A percentile compares a stretch with the other conserved stretches of the same genome.
These are phyloP conservation scores for Hemileccinum hortonii DNA, from an alignment of 1,284 basidiomycete genomes.

Conservation along the genomic window DNA sequence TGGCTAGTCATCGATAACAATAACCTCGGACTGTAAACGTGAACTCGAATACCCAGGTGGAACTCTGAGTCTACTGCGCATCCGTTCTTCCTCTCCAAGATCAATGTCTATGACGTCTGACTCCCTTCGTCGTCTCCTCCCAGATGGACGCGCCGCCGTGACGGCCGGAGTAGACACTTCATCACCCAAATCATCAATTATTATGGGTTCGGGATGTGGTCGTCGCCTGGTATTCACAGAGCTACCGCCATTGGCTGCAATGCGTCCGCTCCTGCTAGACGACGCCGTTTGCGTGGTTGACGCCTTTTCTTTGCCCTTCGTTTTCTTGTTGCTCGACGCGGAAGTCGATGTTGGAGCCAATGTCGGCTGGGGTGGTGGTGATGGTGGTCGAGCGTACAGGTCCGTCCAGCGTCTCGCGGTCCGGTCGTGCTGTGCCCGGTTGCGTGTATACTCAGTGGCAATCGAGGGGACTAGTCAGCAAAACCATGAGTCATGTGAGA, in stretches of 20 bases:
- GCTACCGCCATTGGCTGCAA: conserved; percentile 5
- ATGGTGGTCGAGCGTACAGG: conserved; percentile 44
- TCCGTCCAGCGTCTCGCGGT: conserved; percentile 53
- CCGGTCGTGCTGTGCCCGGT: conserved; percentile 58
- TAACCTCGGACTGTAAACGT: conserved; percentile 33
- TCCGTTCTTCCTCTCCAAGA: conserved; percentile 22
- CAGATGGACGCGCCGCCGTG: conserved; percentile 1
- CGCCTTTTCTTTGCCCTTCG: conserved; percentile 38
- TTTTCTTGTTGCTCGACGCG: conserved; percentile 34
- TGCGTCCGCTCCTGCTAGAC: conserved; percentile 4
- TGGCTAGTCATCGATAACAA: conserved; percentile 42
- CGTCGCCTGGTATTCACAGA: conserved; percentile 13
- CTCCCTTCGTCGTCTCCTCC: conserved; percentile 30
- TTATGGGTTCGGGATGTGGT: conserved; percentile 37
- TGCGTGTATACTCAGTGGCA: conserved; percentile 65
- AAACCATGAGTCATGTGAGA: neutral
- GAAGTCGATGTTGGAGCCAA: conserved; percentile 6
- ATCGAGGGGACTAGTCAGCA: conserved; percentile 61
- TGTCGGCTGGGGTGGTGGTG: conserved; percentile 4
- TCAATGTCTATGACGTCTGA: conserved; percentile 28
- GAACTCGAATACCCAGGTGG: conserved; percentile 8
- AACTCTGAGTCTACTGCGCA: conserved; percentile 19
- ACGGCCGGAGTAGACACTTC: conserved; percentile 23
- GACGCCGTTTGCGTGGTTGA: conserved; percentile 7
- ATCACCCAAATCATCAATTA: conserved; percentile 52